Base-by-base conservation (phyloP, 495 filamentous ascomycete species). In the Penicillium antarcticum region DNA sequence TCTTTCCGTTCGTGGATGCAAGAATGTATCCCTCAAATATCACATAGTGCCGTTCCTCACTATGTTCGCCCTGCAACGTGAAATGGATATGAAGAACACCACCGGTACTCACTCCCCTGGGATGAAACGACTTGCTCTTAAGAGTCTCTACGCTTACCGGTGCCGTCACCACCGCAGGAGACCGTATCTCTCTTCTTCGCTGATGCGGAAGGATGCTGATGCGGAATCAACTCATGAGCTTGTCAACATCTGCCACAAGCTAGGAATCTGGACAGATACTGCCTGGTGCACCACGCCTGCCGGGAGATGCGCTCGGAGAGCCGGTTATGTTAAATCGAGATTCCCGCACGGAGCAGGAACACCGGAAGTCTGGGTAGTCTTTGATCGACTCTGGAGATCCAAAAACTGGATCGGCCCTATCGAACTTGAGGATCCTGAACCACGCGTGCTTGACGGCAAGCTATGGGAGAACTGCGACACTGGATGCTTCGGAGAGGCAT, bases 11-110 rank as follows among this genome's bases (percentile, higher is more conserved):
- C 75, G 81, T 8, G 81, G 81, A 7, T 85, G 81, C 73, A 84
- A 85, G 62, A 82, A 85, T 64, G 81, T 85, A 26, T 84, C 81
- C 14, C 68, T 85, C 41, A 85, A 85, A 62, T 85, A 85, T 55
- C 81, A 85, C 47, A 78, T 85, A 47, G 72, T 84, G 31, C 81
- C 81, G 3, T 85, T 77, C 48, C 65, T 85, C 14, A 72, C 72
- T 38, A 69, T 80, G 70, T 77, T 71, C 47, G 66, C 68, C 7
- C 56, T 79, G 5, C 76, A 79, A 51, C 67, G 66, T 51, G 69
- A 75, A 57, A 65, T 71, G 31, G 69, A 71, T 29, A 71, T 67
- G 56, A 74, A 72, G 38, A 67, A 47, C 21, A 69, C 61, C 19
- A 63, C 58, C 34, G 66, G 66, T 5, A 64, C 26, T 29, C 26